These are phyloP conservation scores for Eragrostis curvula DNA, from an alignment of 176 grass and related monocot genomes.

Conservation along the genomic window DNA sequence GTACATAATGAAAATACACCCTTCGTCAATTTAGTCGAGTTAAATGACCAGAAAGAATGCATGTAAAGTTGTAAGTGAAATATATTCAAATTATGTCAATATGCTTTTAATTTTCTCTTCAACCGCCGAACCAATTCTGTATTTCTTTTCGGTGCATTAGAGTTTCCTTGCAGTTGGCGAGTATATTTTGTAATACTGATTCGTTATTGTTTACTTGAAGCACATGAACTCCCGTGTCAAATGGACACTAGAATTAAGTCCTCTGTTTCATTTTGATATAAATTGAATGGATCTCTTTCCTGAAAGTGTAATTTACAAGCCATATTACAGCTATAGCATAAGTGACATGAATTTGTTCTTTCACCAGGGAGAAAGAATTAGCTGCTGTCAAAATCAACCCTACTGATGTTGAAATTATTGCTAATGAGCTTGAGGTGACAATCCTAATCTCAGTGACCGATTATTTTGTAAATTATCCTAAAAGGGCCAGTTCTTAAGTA, in stretches of 20 bases:
- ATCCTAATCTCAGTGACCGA: background rate
- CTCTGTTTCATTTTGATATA: background rate
- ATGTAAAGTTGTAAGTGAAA: background rate
- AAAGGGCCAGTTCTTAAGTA: background rate
- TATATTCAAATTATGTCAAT: background rate
- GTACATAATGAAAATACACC: background rate
- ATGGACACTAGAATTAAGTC: background rate
- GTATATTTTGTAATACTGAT: background rate
- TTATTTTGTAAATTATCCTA: background rate
- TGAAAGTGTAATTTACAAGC: constrained; percentile 9
- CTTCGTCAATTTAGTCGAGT: background rate
- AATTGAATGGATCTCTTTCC: background rate
- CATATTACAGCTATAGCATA: background rate
- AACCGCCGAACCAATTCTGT: background rate
- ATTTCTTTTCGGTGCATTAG: background rate
- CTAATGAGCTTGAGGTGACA: constrained; percentile 86
- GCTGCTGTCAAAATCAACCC: constrained; percentile 94
- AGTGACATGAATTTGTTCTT: background rate
- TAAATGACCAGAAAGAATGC: background rate
- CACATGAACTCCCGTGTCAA: background rate
- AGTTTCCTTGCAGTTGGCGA: background rate
- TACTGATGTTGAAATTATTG: constrained; percentile 88
- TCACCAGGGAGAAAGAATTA: constrained; percentile 92
- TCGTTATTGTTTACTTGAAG: background rate
- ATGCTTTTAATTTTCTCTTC: background rate